Evolutionary conservation across 2,329 filamentous ascomycete species (phyloP).

Genomic region (Penicillium olsonii): DNA sequence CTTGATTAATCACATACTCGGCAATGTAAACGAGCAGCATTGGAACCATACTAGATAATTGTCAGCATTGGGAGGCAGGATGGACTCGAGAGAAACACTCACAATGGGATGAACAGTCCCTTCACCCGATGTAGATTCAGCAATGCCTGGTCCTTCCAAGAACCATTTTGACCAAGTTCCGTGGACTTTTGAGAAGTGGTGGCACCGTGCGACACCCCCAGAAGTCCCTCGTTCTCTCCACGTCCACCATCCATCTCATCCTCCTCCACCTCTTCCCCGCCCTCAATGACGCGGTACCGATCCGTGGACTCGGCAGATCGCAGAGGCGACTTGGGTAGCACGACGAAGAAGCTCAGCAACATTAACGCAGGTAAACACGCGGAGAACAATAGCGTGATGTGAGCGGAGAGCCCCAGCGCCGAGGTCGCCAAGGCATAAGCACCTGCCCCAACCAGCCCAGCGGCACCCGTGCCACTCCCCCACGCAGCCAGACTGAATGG

Average conservation of each 20-base stretch:
- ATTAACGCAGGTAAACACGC: slow-evolving; percentile 80
- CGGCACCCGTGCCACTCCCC: slow-evolving; percentile 89
- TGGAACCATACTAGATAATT: slow-evolving; percentile 70
- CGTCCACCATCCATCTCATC: slow-evolving; percentile 30
- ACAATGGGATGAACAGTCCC: slow-evolving; percentile 72
- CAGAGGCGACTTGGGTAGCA: slow-evolving; percentile 72
- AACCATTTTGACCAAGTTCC: slow-evolving; percentile 8
- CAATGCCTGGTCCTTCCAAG: slow-evolving; percentile 43
- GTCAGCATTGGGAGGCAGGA: background rate
- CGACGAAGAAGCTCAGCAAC: slow-evolving; percentile 77
- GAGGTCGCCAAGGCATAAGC: slow-evolving; percentile 86
- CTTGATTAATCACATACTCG: slow-evolving; percentile 97
- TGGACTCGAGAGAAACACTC: slow-evolving; percentile 28
- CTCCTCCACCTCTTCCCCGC: slow-evolving; percentile 42
- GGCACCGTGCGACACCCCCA: slow-evolving; percentile 24
- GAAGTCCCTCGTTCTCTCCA: slow-evolving; percentile 34
- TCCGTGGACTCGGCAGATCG: slow-evolving; percentile 46
- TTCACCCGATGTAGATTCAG: slow-evolving; percentile 65
- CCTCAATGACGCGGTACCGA: slow-evolving; percentile 58
- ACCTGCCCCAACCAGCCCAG: slow-evolving; percentile 82
- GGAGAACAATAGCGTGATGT: slow-evolving; percentile 71
- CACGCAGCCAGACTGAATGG: slow-evolving; percentile 83
- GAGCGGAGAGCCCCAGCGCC: slow-evolving; percentile 72
- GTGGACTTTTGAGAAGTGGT: slow-evolving; percentile 22
- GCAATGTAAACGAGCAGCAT: slow-evolving; percentile 90